These are phyloP conservation scores for Fonsecaea pedrosoi DNA, from an alignment of 2,329 filamentous ascomycete genomes.

Conservation along the genomic window DNA sequence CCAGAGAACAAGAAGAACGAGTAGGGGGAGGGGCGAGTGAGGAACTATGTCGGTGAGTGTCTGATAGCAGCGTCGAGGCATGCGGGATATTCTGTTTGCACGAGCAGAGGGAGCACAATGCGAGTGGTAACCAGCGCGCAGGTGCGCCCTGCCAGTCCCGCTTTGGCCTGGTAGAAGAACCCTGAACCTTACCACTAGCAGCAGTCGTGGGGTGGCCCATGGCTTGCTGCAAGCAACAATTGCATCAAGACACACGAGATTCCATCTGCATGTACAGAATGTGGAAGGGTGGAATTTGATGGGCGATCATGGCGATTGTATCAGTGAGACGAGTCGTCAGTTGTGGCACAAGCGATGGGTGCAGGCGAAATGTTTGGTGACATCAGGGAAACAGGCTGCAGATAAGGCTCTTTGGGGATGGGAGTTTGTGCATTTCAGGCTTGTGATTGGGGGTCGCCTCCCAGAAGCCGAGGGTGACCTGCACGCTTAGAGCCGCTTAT, in stretches of 20 bases:
- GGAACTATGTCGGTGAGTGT: conserved; percentile 2
- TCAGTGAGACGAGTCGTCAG: conserved; percentile 8
- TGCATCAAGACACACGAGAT: conserved; percentile 9
- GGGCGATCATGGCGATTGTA: background rate
- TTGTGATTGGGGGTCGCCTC: conserved; percentile 22
- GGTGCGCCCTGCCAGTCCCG: conserved; percentile 1
- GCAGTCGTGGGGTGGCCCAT: conserved; percentile 5
- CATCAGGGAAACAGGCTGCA: conserved; percentile 3
- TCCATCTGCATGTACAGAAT: conserved; percentile 24
- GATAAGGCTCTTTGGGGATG: conserved; percentile 8
- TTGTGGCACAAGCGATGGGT: conserved; percentile 8
- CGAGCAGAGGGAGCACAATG: background rate
- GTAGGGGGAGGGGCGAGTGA: background rate
- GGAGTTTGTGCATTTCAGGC: conserved; percentile 7
- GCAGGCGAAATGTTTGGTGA: conserved; percentile 10
- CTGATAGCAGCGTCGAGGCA: background rate
- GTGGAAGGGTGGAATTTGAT: conserved; percentile 17
- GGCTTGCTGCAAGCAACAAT: conserved; percentile 4
- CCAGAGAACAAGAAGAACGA: background rate
- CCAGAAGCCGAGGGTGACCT: background rate
- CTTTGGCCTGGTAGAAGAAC: background rate
- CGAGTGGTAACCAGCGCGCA: conserved; percentile 2
- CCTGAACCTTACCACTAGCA: conserved; percentile 14
- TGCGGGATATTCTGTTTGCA: conserved; percentile 7
- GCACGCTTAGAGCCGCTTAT: conserved; percentile 11